Base-by-base conservation (phyloP, 441 rosid genomes). In the Biscutella laevigata region DNA sequence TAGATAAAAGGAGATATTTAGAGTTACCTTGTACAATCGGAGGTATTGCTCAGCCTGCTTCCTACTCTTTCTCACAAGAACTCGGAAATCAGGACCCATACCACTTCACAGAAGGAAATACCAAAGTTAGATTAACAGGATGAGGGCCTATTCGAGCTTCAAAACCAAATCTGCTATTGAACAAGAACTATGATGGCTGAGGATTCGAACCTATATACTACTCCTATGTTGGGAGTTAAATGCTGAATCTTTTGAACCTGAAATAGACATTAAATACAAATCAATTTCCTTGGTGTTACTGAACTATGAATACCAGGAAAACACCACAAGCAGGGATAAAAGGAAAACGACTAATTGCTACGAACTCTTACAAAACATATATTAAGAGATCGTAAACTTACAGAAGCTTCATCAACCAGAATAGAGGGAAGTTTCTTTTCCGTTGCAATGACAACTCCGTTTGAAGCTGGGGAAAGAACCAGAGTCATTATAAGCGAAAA, bases 81-180 rank as follows among this genome's bases (percentile, higher is more conserved):
- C 97, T 59, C 90, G 75, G 59, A 83, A 88, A 76, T 86, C 95
- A 58, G 95, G 97, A 55, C 97, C 97, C 95, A 89, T 89, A 13
- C 97, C 95, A 71, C 97, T 89, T 68, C 71, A 76, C 14, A 5
- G 53, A 47, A 38, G 59, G 20, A 38, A 27, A 57, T 5, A 30
- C 39, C 28, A 34, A 26, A 49, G 45, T 64, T 11, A 48, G 57
- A 40, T 1, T 42, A 2, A 15, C 46, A 15, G 37, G 1, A 29
- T 21, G 16, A 62, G 29, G 26, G 7, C 9, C 6, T 0, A 6
- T 15, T 14, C 27, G n/a, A 40, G 35, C n/a, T 37, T 17, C 0
- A 7, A 62, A 21, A 33, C 34, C 62, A n/a, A 25, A 43, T 50
- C 9, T 1, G n/a, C n/a, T 4, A 29, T 9, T 9, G 9, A 14